Evolutionary conservation across 2,329 filamentous ascomycete species (phyloP).

Genomic region (Scedosporium aurantiacum): DNA sequence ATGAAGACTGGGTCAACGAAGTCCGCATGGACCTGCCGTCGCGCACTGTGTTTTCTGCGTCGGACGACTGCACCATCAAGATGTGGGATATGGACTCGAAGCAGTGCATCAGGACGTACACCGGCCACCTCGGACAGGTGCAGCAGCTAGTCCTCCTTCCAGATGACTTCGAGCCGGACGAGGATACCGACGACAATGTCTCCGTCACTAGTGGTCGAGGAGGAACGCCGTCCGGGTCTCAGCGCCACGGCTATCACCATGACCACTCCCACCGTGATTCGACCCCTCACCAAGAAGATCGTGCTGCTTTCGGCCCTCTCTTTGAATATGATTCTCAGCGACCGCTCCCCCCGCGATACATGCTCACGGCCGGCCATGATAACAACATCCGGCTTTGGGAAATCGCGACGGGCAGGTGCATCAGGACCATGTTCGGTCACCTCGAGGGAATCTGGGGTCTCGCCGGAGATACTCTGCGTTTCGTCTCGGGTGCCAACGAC

Average conservation of each 20-base stretch:
- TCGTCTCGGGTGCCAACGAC: conserved; percentile 86
- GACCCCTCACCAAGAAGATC: conserved; percentile 29
- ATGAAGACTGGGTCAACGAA: conserved; percentile 94
- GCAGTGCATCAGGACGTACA: conserved; percentile 63
- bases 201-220: conserved; percentile 39
- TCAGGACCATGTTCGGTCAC: conserved; percentile 92
- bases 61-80: conserved; percentile 83
- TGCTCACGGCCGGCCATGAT: conserved; percentile 86
- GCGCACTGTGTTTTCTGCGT: conserved; percentile 81
- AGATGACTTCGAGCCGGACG: conserved; percentile 80
- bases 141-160: conserved; percentile 83
- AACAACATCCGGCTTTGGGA: conserved; percentile 91
- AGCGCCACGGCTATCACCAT: conserved; percentile 5
- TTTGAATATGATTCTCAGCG: conserved; percentile 53
- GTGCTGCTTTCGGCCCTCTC: conserved; percentile 45
- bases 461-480: conserved; percentile 74
- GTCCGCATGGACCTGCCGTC: conserved; percentile 75
- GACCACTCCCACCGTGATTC: conserved; percentile 12
- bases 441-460: conserved; percentile 94
- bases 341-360: conserved; percentile 73
- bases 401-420: conserved; percentile 65
- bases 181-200: conserved; percentile 38
- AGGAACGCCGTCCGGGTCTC: conserved; percentile 21
- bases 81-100: conserved; percentile 88
- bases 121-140: conserved; percentile 89